phyloP scores from a whole-genome alignment of 1,284 basidiomycete species.

The Cryptococcus depauperatus region DNA sequence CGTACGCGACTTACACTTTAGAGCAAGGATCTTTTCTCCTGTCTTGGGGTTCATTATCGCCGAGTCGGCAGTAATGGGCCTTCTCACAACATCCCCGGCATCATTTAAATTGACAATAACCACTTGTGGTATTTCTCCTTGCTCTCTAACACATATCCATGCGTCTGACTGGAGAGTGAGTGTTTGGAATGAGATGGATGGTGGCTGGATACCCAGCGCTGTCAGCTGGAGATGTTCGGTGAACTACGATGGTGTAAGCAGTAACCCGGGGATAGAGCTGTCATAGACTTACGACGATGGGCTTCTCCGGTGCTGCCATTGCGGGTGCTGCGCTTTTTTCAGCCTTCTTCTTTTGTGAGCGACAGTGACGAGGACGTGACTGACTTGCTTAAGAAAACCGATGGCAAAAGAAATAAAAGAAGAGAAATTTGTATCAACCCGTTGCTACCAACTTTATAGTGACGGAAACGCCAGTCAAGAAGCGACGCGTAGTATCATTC shows the following conservation, averaged over 20 bases:
- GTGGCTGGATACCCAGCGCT: conserved; percentile 88
- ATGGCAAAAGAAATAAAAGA: not conserved
- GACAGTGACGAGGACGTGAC: too few relatives aligned
- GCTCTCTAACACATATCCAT: conserved; percentile 67
- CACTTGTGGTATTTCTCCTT: conserved; percentile 76
- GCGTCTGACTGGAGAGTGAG: conserved; percentile 94
- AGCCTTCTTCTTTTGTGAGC: too few relatives aligned
- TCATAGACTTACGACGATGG: conserved; percentile 13
- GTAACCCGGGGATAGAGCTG: not conserved
- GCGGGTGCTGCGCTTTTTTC: too few relatives aligned
- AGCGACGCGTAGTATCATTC: too few relatives aligned
- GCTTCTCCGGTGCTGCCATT: conserved; percentile 19
- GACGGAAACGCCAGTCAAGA: too few relatives aligned
- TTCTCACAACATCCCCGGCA: conserved; percentile 89
- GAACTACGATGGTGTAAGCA: conserved; percentile 24
- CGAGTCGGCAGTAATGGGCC: conserved; percentile 95
- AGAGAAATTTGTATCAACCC: not conserved
- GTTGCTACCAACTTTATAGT: too few relatives aligned
- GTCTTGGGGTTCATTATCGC: conserved; percentile 90
- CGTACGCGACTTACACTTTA: conserved; percentile 60
- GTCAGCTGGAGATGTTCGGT: conserved; percentile 60
- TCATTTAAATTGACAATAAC: conserved; percentile 94
- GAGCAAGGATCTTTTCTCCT: conserved; percentile 86
- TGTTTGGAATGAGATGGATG: conserved; percentile 95
- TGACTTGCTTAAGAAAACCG: too few relatives aligned